Percentiles rank a stretch among this genome's conserved stretches.
phyloP scores from a whole-genome alignment of 1,284 basidiomycete genomes.

The Neolentinus lepideus region DNA sequence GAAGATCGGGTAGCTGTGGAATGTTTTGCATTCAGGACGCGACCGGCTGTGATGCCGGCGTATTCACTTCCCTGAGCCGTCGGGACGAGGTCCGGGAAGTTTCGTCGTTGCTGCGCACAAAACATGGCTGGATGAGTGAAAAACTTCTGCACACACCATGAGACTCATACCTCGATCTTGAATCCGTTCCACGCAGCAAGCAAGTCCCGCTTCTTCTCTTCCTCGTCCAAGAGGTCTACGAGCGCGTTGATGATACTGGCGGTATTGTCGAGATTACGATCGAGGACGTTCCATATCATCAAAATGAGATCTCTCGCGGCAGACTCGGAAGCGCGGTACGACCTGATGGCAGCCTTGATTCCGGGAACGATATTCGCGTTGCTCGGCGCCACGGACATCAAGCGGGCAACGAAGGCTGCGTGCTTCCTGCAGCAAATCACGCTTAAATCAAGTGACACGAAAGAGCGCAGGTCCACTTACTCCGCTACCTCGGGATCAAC shows the following conservation, averaged over 20 bases:
- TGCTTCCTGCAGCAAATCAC: slow-evolving; percentile 54
- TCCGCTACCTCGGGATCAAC: slow-evolving; percentile 46
- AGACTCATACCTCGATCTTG: slow-evolving; percentile 64
- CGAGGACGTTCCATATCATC: slow-evolving; percentile 82
- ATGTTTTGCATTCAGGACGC: slow-evolving; percentile 80
- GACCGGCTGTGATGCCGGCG: slow-evolving; percentile 72
- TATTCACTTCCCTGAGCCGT: slow-evolving; percentile 57
- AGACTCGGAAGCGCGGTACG: slow-evolving; percentile 76
- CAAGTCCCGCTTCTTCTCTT: slow-evolving; percentile 77
- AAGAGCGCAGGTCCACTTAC: slow-evolving; percentile 29
- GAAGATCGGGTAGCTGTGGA: slow-evolving; percentile 54
- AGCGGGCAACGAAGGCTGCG: slow-evolving; percentile 58
- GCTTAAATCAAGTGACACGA: not conserved
- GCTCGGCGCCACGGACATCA: slow-evolving; percentile 64
- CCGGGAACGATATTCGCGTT: slow-evolving; percentile 69
- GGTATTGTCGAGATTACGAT: slow-evolving; percentile 71
- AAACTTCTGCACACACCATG: not conserved
- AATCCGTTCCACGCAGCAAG: slow-evolving; percentile 79
- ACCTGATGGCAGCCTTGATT: slow-evolving; percentile 75
- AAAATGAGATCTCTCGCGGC: slow-evolving; percentile 81
- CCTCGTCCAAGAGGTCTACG: slow-evolving; percentile 77
- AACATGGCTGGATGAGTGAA: not conserved
- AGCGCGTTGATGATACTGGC: slow-evolving; percentile 73
- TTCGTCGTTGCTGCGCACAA: slow-evolving; percentile 59
- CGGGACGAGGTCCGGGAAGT: slow-evolving; percentile 76